Base-by-base conservation (phyloP, 495 filamentous ascomycete genomes). In the Cairneyella variabilis region DNA sequence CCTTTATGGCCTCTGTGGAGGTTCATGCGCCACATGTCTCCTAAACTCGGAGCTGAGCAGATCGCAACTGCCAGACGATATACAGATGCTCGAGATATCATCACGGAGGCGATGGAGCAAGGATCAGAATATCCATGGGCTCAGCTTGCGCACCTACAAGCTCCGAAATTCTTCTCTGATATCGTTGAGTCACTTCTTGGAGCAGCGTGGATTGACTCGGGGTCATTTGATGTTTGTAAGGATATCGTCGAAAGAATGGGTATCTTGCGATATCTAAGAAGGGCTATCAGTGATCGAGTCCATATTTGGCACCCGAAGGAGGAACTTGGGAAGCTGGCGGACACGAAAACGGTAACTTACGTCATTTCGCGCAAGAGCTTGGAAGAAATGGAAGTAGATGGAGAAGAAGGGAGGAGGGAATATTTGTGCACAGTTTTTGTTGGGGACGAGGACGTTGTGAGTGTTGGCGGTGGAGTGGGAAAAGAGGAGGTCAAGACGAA, bases 161-260 rank as follows among this genome's bases (percentile, higher is more conserved):
- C 85, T 1, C 82, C 82, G 21, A 97, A 97, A 58, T 88, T 89
- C 74, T 84, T 88, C 69, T 93, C 87, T 0, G 92, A 98, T 62
- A 71, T 96, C 9, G 71, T 96, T 34, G 93, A 98, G 74, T 79
- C 76, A 44, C 55, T 92, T 1, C 66, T 97, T 1, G 93, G 90
- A 0, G 93, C 92, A 0, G 79, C 96, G 0, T 98, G 86, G 71
- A 72, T 95, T 45, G 93, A 97, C 64, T 88, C 83, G 0, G 87
- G 88, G 2, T 69, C 79, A 3, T 60, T 91, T 21, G 69, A 65
- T 0, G 66, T 53, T 0, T 90, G 86, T 54, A 66, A 70, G 22
- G 51, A 26, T 0, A 77, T 96, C 32, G 56, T 86, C 0, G 82
- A 87, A 53, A 62, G 72, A 1, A 58, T 88, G 0, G 89, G 90